Evolutionary conservation across 257 asterid species (phyloP).

Genomic region (Sherardia arvensis): DNA sequence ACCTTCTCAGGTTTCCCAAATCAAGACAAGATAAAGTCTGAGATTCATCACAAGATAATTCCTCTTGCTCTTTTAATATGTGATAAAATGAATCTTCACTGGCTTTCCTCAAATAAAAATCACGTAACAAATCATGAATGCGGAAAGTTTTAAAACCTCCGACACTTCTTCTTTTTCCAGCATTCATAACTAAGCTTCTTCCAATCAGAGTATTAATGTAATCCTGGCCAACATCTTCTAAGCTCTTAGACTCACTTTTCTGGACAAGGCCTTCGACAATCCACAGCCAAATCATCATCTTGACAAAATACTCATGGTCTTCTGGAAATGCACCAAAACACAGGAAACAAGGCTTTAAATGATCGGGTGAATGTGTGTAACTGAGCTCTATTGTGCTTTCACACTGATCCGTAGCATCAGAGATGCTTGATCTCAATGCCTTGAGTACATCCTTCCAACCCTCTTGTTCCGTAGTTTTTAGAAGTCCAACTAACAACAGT

Average conservation of each 20-base stretch:
- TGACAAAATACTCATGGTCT: background rate
- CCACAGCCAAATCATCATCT: background rate
- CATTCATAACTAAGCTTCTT: background rate
- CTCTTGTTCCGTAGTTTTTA: background rate
- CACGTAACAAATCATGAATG: background rate
- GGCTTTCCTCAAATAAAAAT: background rate
- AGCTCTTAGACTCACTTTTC: background rate
- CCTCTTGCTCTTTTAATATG: background rate
- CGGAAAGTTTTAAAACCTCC: background rate
- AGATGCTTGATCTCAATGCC: background rate
- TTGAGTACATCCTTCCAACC: background rate
- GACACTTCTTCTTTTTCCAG: background rate
- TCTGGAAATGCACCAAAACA: background rate
- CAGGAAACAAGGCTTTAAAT: background rate
- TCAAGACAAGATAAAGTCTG: background rate
- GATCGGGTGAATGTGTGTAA: background rate
- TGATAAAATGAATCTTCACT: background rate
- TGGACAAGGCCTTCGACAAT: background rate
- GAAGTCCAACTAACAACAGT: background rate
- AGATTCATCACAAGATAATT: background rate
- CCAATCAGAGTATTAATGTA: background rate
- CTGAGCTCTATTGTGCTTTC: background rate
- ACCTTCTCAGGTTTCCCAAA: background rate
- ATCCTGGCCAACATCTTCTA: background rate
- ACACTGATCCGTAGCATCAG: too few species aligned